A percentile compares a stretch with the other conserved stretches of the same genome.
Conservation (phyloP, 169 alveolate genomes). For the Eimeria brunetti region DNA sequence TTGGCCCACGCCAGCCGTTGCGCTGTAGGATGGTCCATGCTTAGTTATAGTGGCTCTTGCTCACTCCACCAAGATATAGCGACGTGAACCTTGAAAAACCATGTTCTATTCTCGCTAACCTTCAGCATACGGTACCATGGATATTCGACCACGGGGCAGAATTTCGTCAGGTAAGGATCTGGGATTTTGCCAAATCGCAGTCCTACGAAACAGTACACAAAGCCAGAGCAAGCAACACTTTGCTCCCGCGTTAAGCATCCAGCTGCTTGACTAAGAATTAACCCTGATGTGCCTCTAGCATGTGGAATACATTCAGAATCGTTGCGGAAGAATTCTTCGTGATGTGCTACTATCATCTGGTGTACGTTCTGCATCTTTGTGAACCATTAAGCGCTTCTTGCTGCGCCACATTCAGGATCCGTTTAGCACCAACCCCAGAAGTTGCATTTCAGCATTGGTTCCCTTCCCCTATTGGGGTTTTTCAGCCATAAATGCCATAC, state of each 20-base stretch:
- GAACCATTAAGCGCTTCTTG: neutral
- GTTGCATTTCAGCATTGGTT: slow-evolving; percentile 73
- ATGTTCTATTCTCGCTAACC: slow-evolving; percentile 63
- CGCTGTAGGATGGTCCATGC: neutral
- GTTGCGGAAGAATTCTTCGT: neutral
- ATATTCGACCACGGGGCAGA: slow-evolving; percentile 74
- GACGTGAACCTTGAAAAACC: slow-evolving; percentile 67
- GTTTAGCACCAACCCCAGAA: slow-evolving; percentile 42
- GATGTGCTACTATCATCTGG: neutral
- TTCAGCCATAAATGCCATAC: slow-evolving; percentile 72
- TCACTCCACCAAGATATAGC: slow-evolving; percentile 73
- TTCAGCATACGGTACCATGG: slow-evolving; percentile 75
- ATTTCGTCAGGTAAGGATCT: slow-evolving; percentile 70
- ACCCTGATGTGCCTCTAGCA: neutral
- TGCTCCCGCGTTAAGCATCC: neutral
- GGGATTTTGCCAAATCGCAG: slow-evolving; percentile 70
- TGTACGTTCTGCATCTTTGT: neutral
- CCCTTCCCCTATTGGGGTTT: slow-evolving; percentile 68
- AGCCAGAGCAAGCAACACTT: neutral
- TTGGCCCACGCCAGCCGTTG: neutral
- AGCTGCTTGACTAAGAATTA: neutral
- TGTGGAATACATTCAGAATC: neutral
- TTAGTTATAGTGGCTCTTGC: neutral
- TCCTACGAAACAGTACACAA: neutral
- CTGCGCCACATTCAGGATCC: neutral